Percentiles rank a stretch among this genome's conserved stretches.
Conservation (phyloP, 352 stramenopile genomes). For the Phytopythium vexans region DNA sequence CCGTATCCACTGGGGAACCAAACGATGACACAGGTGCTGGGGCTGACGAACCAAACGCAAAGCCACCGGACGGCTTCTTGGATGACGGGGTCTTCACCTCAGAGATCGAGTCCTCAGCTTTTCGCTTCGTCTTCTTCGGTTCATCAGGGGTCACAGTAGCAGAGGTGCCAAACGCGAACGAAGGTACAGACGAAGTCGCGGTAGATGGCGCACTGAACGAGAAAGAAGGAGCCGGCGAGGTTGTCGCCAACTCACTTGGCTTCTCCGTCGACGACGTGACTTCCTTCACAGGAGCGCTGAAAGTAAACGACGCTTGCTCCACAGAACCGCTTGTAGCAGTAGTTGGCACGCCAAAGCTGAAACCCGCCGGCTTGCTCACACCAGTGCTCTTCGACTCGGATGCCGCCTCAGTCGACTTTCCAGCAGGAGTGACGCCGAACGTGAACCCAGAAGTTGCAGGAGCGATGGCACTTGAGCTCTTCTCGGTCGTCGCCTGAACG, state of each 20-base stretch:
- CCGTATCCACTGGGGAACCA: too few relatives aligned
- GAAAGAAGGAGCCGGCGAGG: too few relatives aligned
- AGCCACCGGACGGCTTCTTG: slow-evolving; percentile 8
- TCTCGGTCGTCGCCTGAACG: slow-evolving; percentile 1
- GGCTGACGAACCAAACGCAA: slow-evolving; percentile 13
- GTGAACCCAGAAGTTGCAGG: slow-evolving; percentile 6
- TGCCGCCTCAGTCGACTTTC: slow-evolving; percentile 1
- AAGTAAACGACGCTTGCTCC: slow-evolving; percentile 40
- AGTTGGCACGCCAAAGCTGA: slow-evolving; percentile 25
- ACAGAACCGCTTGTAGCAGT: slow-evolving; percentile 14
- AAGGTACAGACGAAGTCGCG: too few relatives aligned
- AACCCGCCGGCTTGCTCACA: slow-evolving; percentile 19
- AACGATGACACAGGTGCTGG: too few relatives aligned
- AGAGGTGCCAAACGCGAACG: slow-evolving; percentile 10
- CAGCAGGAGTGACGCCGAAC: slow-evolving; percentile 10
- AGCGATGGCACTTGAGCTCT: background rate
- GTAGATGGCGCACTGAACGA: too few relatives aligned
- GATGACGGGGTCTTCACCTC: background rate
- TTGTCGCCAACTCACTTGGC: background rate
- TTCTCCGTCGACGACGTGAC: slow-evolving; percentile 22
- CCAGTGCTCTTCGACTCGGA: background rate
- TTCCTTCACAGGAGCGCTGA: slow-evolving; percentile 29
- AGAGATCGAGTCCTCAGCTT: background rate
- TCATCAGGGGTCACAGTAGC: slow-evolving; percentile 19
- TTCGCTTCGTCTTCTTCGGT: slow-evolving; percentile 6